These are phyloP conservation scores for Curvularia verruculosa DNA, from an alignment of 2,329 filamentous ascomycete genomes.

Conservation along the genomic window DNA sequence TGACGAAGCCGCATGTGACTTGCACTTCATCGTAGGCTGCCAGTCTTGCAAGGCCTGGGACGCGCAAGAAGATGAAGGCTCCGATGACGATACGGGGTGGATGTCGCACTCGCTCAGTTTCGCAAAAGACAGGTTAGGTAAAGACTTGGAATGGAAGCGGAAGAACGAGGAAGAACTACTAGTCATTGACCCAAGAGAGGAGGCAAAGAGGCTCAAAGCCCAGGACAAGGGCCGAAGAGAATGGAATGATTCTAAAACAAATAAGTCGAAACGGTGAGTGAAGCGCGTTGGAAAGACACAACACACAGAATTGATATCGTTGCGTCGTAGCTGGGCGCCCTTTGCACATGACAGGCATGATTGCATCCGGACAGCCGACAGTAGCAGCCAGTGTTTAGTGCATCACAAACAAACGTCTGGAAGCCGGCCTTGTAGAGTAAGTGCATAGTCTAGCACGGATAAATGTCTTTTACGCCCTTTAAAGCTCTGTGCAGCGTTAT, in stretches of 20 bases:
- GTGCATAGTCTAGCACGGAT: not conserved
- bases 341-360: not conserved
- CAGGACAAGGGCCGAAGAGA: constrained; percentile 52
- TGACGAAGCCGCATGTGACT: constrained; percentile 72
- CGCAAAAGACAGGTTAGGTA: constrained; percentile 86
- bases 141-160: constrained; percentile 86
- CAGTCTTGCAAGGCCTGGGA: constrained; percentile 91
- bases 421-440: not conserved
- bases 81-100: constrained; percentile 70
- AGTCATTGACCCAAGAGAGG: constrained; percentile 90
- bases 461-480: not conserved
- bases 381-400: not conserved
- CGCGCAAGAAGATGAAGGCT: constrained; percentile 67
- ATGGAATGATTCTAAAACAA: constrained; percentile 35
- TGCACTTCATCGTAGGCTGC: constrained; percentile 96
- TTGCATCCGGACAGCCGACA: not conserved
- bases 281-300: not conserved
- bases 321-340: not conserved
- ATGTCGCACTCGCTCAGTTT: constrained; percentile 86
- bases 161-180: constrained; percentile 90
- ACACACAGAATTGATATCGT: not conserved
- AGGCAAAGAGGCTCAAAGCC: constrained; percentile 71
- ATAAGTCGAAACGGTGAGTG: constrained; percentile 22
- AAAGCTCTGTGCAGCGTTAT: not conserved
- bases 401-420: not conserved